phyloP scores from a whole-genome alignment of 192 early-diverging fungal genomes.

The Podila epicladia region DNA sequence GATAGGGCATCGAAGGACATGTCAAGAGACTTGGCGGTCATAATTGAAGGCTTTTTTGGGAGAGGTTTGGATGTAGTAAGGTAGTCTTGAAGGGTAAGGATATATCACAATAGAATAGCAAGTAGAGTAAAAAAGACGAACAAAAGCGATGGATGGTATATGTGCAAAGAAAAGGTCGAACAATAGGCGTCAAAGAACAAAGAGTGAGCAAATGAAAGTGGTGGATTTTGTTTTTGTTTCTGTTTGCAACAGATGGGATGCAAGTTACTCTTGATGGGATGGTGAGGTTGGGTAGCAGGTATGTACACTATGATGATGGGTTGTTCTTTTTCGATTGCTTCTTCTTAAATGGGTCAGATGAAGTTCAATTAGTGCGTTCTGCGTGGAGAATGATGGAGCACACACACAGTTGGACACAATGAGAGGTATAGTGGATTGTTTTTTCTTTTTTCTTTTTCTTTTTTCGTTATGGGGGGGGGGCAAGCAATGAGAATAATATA shows the following conservation, averaged over 20 bases:
- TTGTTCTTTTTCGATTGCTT: no score
- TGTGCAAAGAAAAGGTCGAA: slow-evolving; percentile 1
- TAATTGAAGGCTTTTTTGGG: slow-evolving; percentile 11
- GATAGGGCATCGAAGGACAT: slow-evolving; percentile 50
- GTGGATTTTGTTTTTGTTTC: neutral
- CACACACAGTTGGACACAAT: no score
- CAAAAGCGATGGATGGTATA: neutral
- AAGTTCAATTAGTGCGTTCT: no score
- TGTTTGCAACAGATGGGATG: no score
- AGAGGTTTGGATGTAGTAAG: neutral
- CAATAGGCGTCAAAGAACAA: neutral
- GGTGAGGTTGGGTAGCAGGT: no score
- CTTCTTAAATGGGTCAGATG: no score
- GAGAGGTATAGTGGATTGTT: no score
- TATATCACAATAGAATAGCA: neutral
- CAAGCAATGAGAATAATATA: neutral
- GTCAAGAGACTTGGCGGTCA: slow-evolving; percentile 50
- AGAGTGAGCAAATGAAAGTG: neutral
- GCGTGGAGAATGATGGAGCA: no score
- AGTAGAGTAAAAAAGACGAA: neutral
- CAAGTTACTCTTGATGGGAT: no score
- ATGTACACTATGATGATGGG: no score
- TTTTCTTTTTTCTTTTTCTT: no score
- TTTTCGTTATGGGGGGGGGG: no score
- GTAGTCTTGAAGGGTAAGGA: neutral